Evolutionary conservation across 2,329 filamentous ascomycete species (phyloP).

Genomic region (Aspergillus ochraceus): DNA sequence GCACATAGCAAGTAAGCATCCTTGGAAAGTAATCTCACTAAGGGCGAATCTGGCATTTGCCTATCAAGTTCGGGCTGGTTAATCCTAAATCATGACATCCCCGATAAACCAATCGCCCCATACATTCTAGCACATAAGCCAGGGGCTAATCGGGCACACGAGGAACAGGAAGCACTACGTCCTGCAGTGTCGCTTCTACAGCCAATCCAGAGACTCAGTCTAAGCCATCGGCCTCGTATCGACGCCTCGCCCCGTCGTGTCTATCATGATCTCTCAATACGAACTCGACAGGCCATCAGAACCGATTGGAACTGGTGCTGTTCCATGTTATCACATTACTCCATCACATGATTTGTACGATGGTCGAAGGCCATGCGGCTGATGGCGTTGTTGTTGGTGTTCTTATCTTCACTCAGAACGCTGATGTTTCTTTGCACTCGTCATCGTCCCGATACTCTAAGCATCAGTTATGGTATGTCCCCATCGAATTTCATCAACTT

Average conservation of each 20-base stretch:
- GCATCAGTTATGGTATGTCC: background rate
- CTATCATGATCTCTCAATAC: background rate
- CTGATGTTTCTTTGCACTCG: background rate
- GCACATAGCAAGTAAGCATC: no score
- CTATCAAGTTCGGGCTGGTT: background rate
- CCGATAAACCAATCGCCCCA: background rate
- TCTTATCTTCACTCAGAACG: background rate
- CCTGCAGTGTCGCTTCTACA: background rate
- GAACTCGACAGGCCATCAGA: background rate
- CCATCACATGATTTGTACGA: background rate
- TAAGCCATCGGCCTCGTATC: background rate
- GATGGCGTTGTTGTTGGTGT: background rate
- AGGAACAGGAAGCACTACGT: background rate
- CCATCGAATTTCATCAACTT: background rate
- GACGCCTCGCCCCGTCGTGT: background rate
- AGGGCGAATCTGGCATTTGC: background rate
- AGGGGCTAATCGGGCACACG: background rate
- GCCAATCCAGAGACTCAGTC: background rate
- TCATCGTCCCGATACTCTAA: background rate
- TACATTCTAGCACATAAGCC: background rate
- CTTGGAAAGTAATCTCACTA: background rate
- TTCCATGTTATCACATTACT: background rate
- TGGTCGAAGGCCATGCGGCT: background rate
- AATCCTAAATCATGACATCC: background rate
- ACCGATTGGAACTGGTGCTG: background rate